A percentile compares a stretch with the other conserved stretches of the same genome.
phyloP scores from a whole-genome alignment of 345 rosid genomes.

The Carallia brachiata region DNA sequence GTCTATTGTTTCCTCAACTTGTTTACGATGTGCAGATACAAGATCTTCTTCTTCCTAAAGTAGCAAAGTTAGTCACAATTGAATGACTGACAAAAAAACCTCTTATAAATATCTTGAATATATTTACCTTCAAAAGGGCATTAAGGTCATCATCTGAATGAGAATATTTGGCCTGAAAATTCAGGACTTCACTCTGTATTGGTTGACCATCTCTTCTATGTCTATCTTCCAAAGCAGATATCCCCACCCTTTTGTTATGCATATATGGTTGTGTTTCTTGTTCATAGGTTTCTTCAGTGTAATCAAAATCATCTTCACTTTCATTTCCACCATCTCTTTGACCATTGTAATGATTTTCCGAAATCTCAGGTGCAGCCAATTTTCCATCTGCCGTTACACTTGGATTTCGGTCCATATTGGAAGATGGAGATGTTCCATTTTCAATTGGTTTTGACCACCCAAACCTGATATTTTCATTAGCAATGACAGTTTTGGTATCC shows the following conservation, averaged over 20 bases:
- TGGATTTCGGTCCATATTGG: conserved; percentile 26
- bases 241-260: conserved; percentile 19
- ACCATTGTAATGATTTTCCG: conserved; percentile 21
- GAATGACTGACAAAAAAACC: not conserved
- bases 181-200: conserved; percentile 24
- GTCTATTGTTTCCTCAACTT: conserved; percentile 55
- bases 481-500: conserved; percentile 27
- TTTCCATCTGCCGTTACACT: conserved; percentile 40
- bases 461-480: conserved; percentile 38
- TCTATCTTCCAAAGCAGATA: conserved; percentile 26
- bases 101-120: not conserved
- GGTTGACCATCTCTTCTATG: conserved; percentile 14
- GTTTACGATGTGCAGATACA: conserved; percentile 50
- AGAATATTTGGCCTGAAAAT: conserved; percentile 19
- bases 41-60: conserved; percentile 61
- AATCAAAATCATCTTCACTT: conserved; percentile 28
- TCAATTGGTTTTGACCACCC: conserved; percentile 45
- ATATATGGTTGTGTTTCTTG: conserved; percentile 27
- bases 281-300: conserved; percentile 25
- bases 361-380: conserved; percentile 22
- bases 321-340: conserved; percentile 27
- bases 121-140: conserved; percentile 45
- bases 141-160: conserved; percentile 46
- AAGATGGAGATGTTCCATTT: conserved; percentile 37
- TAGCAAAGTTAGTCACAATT: conserved; percentile 4